Evolutionary conservation across 306 rosid genomes (phyloP).

Genomic region (Mimosa pudica): DNA sequence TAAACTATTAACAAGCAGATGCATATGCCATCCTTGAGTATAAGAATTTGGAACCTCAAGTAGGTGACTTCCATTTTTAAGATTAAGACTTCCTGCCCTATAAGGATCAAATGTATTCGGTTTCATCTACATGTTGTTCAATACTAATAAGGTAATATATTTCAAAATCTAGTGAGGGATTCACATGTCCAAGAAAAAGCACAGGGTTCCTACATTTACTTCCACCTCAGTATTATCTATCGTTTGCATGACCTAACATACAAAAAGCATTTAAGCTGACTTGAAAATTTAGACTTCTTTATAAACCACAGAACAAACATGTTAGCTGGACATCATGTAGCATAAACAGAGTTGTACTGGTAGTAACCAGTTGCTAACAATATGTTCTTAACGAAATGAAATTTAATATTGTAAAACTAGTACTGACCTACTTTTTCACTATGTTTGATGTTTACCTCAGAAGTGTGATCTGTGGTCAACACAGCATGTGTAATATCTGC

Average conservation of each 20-base stretch:
- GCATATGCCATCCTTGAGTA: not conserved
- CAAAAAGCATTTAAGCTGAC: constrained; percentile 12
- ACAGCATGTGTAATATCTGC: constrained; percentile 59
- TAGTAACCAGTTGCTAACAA: not conserved
- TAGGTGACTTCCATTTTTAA: not conserved
- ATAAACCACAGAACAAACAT: not conserved
- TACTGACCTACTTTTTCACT: not conserved
- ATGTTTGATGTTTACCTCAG: constrained; percentile 48
- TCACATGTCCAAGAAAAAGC: not conserved
- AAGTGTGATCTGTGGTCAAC: constrained; percentile 57
- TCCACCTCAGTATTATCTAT: not conserved
- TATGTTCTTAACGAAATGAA: not conserved
- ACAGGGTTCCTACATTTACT: not conserved
- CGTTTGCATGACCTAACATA: not conserved
- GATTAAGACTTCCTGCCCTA: not conserved
- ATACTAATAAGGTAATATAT: not conserved
- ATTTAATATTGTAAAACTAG: not conserved
- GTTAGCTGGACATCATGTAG: not conserved
- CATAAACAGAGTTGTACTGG: constrained; percentile 1
- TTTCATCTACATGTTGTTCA: not conserved
- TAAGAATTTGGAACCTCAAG: not conserved
- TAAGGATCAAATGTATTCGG: not conserved
- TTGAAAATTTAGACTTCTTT: not conserved
- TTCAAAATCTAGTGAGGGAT: not conserved
- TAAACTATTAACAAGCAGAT: not conserved